Conservation (phyloP, 352 stramenopile genomes). For the Globisporangium paroecandrum region DNA sequence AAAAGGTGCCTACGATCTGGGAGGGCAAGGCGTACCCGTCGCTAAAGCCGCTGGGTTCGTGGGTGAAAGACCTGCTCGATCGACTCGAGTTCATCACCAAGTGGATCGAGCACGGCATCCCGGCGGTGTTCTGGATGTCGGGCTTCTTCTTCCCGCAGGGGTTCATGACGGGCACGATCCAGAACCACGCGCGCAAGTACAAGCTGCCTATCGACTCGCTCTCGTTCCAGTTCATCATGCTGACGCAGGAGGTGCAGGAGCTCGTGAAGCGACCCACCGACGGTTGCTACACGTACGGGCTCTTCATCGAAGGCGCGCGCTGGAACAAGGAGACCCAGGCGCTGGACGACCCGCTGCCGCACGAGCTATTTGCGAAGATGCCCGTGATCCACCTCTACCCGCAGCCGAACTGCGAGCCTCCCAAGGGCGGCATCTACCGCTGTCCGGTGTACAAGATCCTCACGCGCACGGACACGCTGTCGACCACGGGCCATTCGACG, state of each 20-base stretch:
- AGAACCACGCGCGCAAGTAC: slow-evolving; percentile 90
- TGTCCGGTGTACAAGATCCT: slow-evolving; percentile 93
- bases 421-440: slow-evolving; percentile 75
- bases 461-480: slow-evolving; percentile 82
- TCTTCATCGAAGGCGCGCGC: slow-evolving; percentile 88
- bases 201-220: slow-evolving; percentile 91
- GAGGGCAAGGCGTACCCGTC: slow-evolving; percentile 89
- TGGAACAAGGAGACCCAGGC: slow-evolving; percentile 66
- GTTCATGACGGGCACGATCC: slow-evolving; percentile 90
- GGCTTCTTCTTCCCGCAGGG: slow-evolving; percentile 92
- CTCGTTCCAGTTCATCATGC: slow-evolving; percentile 88
- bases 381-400: slow-evolving; percentile 76
- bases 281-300: slow-evolving; percentile 84
- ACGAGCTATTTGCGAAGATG: slow-evolving; percentile 88
- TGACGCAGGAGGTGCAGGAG: slow-evolving; percentile 44
- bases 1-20: slow-evolving; percentile 88
- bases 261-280: slow-evolving; percentile 59
- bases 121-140: slow-evolving; percentile 86
- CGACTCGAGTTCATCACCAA: slow-evolving; percentile 64
- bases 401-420: slow-evolving; percentile 59
- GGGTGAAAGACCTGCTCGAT: slow-evolving; percentile 86
- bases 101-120: slow-evolving; percentile 78
- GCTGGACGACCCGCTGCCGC: slow-evolving; percentile 77
- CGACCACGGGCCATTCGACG: slow-evolving; percentile 90
- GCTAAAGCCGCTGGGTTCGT: slow-evolving; percentile 84